Base-by-base conservation (phyloP, 495 filamentous ascomycete species). In the Chaetomium cochliodes region DNA sequence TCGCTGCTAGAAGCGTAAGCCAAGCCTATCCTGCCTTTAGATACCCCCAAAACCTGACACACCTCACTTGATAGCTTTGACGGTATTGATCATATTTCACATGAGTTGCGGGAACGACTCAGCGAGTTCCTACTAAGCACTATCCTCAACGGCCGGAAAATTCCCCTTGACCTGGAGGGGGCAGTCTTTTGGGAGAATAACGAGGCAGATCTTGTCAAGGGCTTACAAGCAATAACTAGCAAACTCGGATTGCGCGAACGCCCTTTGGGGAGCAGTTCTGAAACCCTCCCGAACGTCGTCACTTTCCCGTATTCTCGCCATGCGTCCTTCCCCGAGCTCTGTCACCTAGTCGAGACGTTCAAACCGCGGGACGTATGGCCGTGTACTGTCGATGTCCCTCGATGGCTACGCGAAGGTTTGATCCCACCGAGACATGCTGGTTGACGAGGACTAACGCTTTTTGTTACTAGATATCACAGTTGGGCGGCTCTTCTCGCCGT, bases 251-350 rank as follows among this genome's bases (percentile, higher is more conserved):
- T 65, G 12, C 69, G 37, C 12, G 61, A 67, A 11, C 65, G 50
- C 25, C 37, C 5, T 7, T 25, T 26, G 8, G 8, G 25, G n/a
- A 51, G 56, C 33, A 41, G 57, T 0, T 4, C 23, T 20, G 55
- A 67, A 18, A 16, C 18, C 3, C 69, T 84, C 3, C 77, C 85
- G 25, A 78, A 72, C 5, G 64, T 69, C 23, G 83, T 87, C 37
- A 75, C 72, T 13, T 97, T 97, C 64, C 91, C 92, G 5, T 98
- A 93, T 70, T 93, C 93, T 0, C 85, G 93, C 2, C 93, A 98
- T 74, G 96, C 93, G 0, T 96, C 91, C 0, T 92, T 93, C 58
- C 76, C 77, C 0, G 93, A 97, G 73, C 80, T 96, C 6, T 89
- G 90, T 64, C 73, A 86, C 63, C 76, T 98, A 0, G 79, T 96